These are phyloP conservation scores for Penicillium sp. DNA, from an alignment of 2,329 filamentous ascomycete species.

Conservation along the genomic window DNA sequence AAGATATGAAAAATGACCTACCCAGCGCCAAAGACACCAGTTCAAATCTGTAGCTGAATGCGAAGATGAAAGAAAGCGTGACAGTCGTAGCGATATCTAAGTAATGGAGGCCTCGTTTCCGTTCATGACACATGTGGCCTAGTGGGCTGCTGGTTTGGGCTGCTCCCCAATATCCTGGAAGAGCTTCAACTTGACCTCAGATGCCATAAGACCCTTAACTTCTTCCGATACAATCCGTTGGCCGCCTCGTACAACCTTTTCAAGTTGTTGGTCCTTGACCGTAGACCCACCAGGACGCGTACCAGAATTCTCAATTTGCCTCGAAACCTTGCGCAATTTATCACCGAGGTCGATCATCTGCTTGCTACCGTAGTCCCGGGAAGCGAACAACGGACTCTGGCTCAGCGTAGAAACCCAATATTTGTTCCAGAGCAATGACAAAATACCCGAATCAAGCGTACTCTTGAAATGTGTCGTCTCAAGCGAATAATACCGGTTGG, in stretches of 20 bases:
- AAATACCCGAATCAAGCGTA: slow-evolving; percentile 78
- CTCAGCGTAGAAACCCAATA: slow-evolving; percentile 94
- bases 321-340: slow-evolving; percentile 70
- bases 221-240: slow-evolving; percentile 60
- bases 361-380: slow-evolving; percentile 88
- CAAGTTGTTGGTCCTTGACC: slow-evolving; percentile 47
- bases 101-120: background rate
- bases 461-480: slow-evolving; percentile 95
- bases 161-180: slow-evolving; percentile 46
- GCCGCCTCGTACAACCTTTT: slow-evolving; percentile 57
- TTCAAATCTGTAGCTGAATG: background rate
- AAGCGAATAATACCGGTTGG: slow-evolving; percentile 84
- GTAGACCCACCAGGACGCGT: slow-evolving; percentile 29
- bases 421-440: slow-evolving; percentile 95
- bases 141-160: slow-evolving; percentile 15
- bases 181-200: slow-evolving; percentile 53
- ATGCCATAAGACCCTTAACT: slow-evolving; percentile 45
- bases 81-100: slow-evolving; percentile 18
- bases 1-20: slow-evolving; percentile 3
- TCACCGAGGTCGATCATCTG: slow-evolving; percentile 85
- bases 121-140: background rate
- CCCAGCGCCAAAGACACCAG: slow-evolving; percentile 13
- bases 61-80: slow-evolving; percentile 5
- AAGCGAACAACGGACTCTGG: slow-evolving; percentile 84
- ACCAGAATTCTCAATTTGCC: slow-evolving; percentile 35